phyloP scores from a whole-genome alignment of 352 stramenopile genomes.

The Globisporangium lucens region DNA sequence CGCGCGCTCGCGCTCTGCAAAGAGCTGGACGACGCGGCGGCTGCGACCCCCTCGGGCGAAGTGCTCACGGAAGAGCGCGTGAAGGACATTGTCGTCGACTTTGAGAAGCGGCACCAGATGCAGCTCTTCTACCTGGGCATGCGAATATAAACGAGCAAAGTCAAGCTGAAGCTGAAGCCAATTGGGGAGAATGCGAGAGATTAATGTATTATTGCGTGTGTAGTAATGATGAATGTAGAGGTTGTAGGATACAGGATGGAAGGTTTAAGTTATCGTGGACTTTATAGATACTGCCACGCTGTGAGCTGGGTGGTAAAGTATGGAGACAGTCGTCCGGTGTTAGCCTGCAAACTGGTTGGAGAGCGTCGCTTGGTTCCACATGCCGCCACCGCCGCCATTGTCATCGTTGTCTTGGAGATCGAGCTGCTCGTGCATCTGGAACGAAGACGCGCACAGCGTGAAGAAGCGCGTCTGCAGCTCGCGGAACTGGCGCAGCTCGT shows the following conservation, averaged over 20 bases:
- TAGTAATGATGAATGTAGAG: background rate
- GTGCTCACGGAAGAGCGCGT: conserved; percentile 45
- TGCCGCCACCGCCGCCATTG: background rate
- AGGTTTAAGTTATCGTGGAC: conserved; percentile 2
- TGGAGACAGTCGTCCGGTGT: background rate
- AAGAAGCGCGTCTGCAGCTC: conserved; percentile 28
- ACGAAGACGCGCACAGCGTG: conserved; percentile 19
- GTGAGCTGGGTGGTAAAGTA: background rate
- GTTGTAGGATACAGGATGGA: background rate
- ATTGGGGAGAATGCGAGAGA: background rate
- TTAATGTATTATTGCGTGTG: too few species aligned
- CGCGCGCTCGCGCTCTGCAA: conserved; percentile 55
- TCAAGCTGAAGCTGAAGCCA: background rate
- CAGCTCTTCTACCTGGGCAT: conserved; percentile 53
- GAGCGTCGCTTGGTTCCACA: background rate
- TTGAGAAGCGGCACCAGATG: conserved; percentile 36
- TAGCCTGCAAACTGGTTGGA: conserved; percentile 8
- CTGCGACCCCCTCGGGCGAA: too few species aligned
- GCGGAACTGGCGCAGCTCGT: conserved; percentile 28
- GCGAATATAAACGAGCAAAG: conserved; percentile 24
- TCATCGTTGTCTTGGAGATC: conserved; percentile 1
- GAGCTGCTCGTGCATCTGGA: conserved; percentile 15
- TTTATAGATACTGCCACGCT: background rate
- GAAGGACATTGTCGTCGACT: conserved; percentile 37
- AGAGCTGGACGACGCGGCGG: conserved; percentile 29